phyloP scores from a whole-genome alignment of 169 alveolate genomes.

The Plasmodium knowlesi region DNA sequence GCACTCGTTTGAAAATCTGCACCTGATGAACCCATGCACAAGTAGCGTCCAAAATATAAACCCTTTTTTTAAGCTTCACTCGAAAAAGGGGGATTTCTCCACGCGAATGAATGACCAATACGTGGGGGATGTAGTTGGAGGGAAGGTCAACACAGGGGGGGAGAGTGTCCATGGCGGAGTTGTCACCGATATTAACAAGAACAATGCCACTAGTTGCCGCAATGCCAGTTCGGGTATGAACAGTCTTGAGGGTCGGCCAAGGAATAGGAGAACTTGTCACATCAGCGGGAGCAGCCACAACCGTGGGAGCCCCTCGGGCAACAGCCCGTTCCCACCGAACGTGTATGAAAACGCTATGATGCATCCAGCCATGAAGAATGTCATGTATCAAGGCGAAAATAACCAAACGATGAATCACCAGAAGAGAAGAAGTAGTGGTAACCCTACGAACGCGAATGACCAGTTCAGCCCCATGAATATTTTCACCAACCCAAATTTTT shows the following conservation, averaged over 20 bases:
- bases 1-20: neutral
- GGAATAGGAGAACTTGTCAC: neutral
- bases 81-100: conserved; percentile 1
- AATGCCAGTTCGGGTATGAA: neutral
- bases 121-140: neutral
- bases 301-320: neutral
- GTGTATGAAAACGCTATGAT: conserved; percentile 10
- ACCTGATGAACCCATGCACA: neutral
- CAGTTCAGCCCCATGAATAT: conserved; percentile 11
- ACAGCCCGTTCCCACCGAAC: neutral
- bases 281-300: neutral
- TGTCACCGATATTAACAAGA: neutral
- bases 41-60: neutral
- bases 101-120: neutral
- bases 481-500: neutral
- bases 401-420: neutral
- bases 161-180: neutral
- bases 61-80: neutral
- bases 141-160: neutral
- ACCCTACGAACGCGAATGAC: conserved; percentile 9
- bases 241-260: neutral
- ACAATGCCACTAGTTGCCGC: neutral
- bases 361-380: conserved; percentile 3
- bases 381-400: neutral
- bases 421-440: neutral